Base-by-base conservation (phyloP, 2,329 filamentous ascomycete species). In the Aspergillus carbonarius region DNA sequence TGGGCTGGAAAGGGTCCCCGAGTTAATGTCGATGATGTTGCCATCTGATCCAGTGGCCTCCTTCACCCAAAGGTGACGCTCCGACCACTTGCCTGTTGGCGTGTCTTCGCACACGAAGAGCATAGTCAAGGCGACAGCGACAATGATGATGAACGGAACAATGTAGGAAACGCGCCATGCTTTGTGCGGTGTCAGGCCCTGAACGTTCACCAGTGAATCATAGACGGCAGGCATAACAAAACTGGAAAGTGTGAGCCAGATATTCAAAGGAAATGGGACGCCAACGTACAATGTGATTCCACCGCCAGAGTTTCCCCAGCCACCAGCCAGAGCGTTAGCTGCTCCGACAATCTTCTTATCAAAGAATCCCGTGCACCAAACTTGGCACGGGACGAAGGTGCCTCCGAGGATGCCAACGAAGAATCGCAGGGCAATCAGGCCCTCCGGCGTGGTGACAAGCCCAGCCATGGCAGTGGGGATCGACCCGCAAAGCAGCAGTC, bases 181-280 rank as follows among this genome's bases (percentile, higher is more conserved):
- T 37, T 86, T 82, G 66, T 90, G 86, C 2, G 85, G 76, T 1
- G 81, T 78, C 55, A 93, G 79, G 6, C 86, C 85, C 50, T 81
- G 81, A 1, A 81, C 70, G 6, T 76, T 68, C 20, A 90, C 83
- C 20, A 96, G 81, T 0, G 89, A 90, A 74, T 96, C 89, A 75
- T 89, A 95, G 58, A 96, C 87, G 5, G 91, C 91, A 1, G 93
- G 92, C 92, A 96, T 96, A 67, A 93, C 85, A 74, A 96, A 96
- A 78, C 74, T 76, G 27, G 13, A 13, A 30, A 54, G 58, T 40
- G n/a, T 54, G 5, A 65, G 47, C 34, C 9, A 25, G 10, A 37
- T 20, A 5, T 46, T 30, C 46, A 10, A n/a, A 35, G 15, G 32
- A 7, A 5, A 23, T 25, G 13, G 13, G 15, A 37, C 44, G 30